Evolutionary conservation across 139 green algal genomes (phyloP).

Genomic region (Auxenochlorella pyrenoidosa): DNA sequence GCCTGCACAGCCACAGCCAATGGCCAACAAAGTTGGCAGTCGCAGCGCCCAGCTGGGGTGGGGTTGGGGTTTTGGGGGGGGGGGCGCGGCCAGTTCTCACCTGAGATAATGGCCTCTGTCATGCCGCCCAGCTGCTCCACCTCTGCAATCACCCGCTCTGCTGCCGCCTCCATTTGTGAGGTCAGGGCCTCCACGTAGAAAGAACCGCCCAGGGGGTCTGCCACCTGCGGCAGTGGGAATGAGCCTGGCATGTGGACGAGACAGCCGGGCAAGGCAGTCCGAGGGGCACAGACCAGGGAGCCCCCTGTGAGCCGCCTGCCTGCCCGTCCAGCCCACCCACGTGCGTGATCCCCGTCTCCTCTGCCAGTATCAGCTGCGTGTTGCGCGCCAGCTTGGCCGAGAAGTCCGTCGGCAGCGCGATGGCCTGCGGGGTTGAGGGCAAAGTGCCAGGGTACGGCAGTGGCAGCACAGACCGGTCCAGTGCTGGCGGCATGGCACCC

Average conservation of each 20-base stretch:
- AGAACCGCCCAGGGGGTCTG: slow-evolving; percentile 74
- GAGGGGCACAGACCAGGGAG: no score
- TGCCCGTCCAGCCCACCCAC: slow-evolving; percentile 7
- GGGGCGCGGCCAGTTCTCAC: slow-evolving; percentile 7
- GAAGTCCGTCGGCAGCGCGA: slow-evolving; percentile 75
- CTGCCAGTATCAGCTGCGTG: slow-evolving; percentile 75
- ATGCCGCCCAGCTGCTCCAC: slow-evolving; percentile 74
- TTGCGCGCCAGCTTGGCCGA: slow-evolving; percentile 67
- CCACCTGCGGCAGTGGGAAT: slow-evolving; percentile 38
- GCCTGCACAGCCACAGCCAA: no score
- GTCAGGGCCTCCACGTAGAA: slow-evolving; percentile 78
- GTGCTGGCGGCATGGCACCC: neutral
- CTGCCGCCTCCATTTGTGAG: slow-evolving; percentile 56
- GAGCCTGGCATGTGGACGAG: no score
- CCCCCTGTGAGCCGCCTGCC: no score
- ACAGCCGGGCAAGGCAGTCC: no score
- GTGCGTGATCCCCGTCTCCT: slow-evolving; percentile 68
- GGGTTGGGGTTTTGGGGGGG: no score
- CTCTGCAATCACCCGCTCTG: slow-evolving; percentile 60
- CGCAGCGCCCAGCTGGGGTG: no score
- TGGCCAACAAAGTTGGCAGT: no score
- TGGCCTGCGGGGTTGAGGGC: slow-evolving; percentile 22
- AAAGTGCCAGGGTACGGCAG: no score
- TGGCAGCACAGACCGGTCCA: no score
- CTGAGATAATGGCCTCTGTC: slow-evolving; percentile 69